Percentiles rank a stretch among this genome's conserved stretches.
Conservation (phyloP, 371 early-diverging fungal genomes). For the Lichtheimia hyalospora region DNA sequence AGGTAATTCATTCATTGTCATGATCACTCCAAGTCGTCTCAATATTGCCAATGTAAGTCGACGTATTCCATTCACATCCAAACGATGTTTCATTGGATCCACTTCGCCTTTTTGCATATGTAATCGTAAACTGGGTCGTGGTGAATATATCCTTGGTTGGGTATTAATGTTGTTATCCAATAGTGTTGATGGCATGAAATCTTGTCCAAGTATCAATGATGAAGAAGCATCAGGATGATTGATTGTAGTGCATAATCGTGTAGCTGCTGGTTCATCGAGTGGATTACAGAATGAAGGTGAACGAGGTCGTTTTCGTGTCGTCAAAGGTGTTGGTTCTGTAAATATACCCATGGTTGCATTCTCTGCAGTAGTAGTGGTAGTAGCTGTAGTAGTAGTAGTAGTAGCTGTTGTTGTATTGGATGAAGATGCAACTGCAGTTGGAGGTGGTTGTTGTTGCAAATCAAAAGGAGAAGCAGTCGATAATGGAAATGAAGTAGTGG, state of each 20-base stretch:
- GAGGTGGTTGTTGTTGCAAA: not conserved
- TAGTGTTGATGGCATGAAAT: too few relatives aligned
- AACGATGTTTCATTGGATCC: conserved; percentile 41
- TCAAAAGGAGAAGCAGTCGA: not conserved
- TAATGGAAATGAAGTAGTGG: not conserved
- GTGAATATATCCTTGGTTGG: not conserved
- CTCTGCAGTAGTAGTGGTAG: not conserved
- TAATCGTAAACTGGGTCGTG: conserved; percentile 7
- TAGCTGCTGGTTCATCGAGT: too few relatives aligned
- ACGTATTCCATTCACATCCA: conserved; percentile 31
- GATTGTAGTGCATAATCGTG: too few relatives aligned
- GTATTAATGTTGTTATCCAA: not conserved
- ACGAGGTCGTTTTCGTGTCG: conserved; percentile 15
- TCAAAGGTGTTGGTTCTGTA: too few relatives aligned
- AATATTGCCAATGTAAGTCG: conserved; percentile 34
- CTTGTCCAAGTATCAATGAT: too few relatives aligned
- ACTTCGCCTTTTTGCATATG: conserved; percentile 23
- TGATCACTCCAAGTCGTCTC: conserved; percentile 30
- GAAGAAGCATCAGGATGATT: too few relatives aligned
- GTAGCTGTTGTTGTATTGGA: not conserved
- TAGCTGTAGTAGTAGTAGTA: not conserved
- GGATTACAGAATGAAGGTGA: conserved; percentile 10
- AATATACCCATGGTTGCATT: too few relatives aligned
- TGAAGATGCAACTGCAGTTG: not conserved
- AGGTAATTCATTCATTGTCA: conserved; percentile 33